Base-by-base conservation (phyloP, 768 basidiomycete genomes). In the Leccinum truebloodii region DNA sequence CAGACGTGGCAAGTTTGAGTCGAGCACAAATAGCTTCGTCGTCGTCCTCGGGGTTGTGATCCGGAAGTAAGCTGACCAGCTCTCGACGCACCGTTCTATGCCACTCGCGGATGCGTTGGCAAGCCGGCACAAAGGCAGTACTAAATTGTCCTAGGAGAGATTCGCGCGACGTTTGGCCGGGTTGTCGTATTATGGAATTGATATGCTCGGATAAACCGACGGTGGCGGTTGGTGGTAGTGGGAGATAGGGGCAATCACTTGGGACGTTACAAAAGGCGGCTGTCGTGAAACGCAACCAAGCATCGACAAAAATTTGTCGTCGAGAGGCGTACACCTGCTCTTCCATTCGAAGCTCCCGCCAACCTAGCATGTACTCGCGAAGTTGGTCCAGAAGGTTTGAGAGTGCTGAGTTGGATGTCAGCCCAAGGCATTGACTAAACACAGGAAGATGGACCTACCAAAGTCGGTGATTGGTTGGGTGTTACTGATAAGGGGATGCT, bases 291-390 rank as follows among this genome's bases (percentile, higher is more conserved):
- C 61, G 60, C 32, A 55, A 16, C 74, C 72, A 73, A 52, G 66
- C 64, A 28, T 72, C 66, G 54, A 66, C 39, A 46, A 75, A 70
- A 52, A 63, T 7, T 30, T 55, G 60, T 39, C 72, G 74, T 59
- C 74, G 71, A 53, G 26, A 14, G 51, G 55, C 44, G 32, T 73
- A 75, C 8, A 73, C 63, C 46, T 55, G 71, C 46, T 74, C 70
- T 59, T 73, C 72, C 63, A 65, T 65, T 22, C 68, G 63, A 57
- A 73, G 65, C 52, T 70, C 72, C 57, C 66, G 71, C 74, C 74
- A 75, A 16, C 59, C 65, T 14, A 63, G 35, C 72, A 73, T 73
- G 55, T 72, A 67, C 8, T 64, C 67, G 37, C 46, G 55, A 16
- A 75, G 60, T 46, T 70, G 63, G 22, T 66, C 61, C 24, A 68